phyloP scores from a whole-genome alignment of 2,329 filamentous ascomycete species.

The Penicillium sp. region DNA sequence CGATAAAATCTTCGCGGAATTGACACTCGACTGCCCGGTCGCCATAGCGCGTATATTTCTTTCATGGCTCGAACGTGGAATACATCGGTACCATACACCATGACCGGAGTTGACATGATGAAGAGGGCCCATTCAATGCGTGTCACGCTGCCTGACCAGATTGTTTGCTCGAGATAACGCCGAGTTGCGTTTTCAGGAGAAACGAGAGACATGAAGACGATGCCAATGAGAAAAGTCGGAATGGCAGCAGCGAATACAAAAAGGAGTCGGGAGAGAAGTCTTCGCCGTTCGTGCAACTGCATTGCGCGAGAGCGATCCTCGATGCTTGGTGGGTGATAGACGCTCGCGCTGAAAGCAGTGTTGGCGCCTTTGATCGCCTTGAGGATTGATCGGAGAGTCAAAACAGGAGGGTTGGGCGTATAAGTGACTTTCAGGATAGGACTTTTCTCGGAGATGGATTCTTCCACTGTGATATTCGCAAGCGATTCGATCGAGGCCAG shows the following conservation, averaged over 20 bases:
- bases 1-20: conserved; percentile 71
- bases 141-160: conserved; percentile 63
- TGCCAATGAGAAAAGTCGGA: conserved; percentile 79
- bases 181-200: conserved; percentile 53
- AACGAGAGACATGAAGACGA: conserved; percentile 84
- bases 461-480: conserved; percentile 43
- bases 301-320: conserved; percentile 75
- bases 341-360: conserved; percentile 57
- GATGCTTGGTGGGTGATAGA: conserved; percentile 74
- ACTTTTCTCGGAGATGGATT: conserved; percentile 51
- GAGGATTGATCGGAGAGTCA: conserved; percentile 73
- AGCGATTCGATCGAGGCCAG: conserved; percentile 36
- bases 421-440: conserved; percentile 69
- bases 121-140: conserved; percentile 74
- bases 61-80: conserved; percentile 77
- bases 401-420: conserved; percentile 56
- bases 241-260: conserved; percentile 66
- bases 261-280: conserved; percentile 63
- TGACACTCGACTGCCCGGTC: conserved; percentile 65
- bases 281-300: conserved; percentile 61
- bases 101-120: conserved; percentile 75
- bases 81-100: conserved; percentile 77
- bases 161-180: conserved; percentile 62
- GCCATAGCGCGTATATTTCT: conserved; percentile 73
- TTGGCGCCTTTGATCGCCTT: conserved; percentile 61